Evolutionary conservation across 1,284 basidiomycete species (phyloP).

Genomic region (Pseudozyma thailandica): DNA sequence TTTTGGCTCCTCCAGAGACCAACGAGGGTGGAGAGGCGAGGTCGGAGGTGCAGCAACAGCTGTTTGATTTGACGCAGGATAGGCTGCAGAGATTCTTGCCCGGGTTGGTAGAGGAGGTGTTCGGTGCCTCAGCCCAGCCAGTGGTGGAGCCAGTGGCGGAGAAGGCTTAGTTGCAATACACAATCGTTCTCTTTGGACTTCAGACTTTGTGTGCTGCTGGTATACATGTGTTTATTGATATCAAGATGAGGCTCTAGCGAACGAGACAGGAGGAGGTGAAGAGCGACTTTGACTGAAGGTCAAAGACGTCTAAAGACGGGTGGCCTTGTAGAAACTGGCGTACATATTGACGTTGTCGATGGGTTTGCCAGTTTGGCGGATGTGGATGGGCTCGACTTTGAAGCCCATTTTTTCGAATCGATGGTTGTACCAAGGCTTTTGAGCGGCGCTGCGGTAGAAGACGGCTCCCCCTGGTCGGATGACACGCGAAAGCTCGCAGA

Average conservation of each 20-base stretch:
- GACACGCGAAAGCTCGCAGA: constrained; percentile 75
- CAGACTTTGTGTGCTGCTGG: too few species aligned
- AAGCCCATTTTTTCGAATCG: constrained; percentile 72
- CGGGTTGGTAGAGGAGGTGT: constrained; percentile 53
- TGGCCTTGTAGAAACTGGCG: constrained; percentile 69
- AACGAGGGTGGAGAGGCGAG: constrained; percentile 4
- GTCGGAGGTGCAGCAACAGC: constrained; percentile 16
- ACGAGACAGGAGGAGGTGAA: background rate
- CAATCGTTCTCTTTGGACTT: too few species aligned
- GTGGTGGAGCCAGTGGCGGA: constrained; percentile 2
- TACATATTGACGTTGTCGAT: constrained; percentile 78
- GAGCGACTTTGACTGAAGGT: background rate
- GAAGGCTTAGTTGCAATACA: too few species aligned
- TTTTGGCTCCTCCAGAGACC: constrained; percentile 73
- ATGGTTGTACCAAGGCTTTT: constrained; percentile 79
- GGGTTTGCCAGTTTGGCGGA: constrained; percentile 67
- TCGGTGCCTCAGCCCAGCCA: constrained; percentile 9
- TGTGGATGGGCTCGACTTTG: constrained; percentile 60
- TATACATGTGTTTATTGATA: background rate
- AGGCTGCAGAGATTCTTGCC: constrained; percentile 56
- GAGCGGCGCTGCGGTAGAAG: constrained; percentile 78
- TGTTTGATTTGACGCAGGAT: constrained; percentile 52
- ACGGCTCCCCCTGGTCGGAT: constrained; percentile 76
- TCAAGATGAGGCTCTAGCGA: background rate
- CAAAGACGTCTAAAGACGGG: constrained; percentile 48